Evolutionary conservation across 176 grass and related monocot species (phyloP), one percentile per base, ranked within the genome.

Genomic region (Poa pratensis): DNA sequence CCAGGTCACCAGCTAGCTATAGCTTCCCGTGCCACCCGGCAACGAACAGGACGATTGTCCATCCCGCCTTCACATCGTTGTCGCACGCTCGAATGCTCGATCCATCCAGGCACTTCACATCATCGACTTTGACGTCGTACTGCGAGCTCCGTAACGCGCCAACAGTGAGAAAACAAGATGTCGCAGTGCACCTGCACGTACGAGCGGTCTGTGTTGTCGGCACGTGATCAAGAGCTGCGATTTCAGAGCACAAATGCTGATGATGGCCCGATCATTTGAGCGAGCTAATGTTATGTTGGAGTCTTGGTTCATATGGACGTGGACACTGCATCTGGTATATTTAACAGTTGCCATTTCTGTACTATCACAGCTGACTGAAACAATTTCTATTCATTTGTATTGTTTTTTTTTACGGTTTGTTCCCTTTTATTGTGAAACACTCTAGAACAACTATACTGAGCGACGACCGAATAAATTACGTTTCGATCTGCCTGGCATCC

Each of bases 11-110:
- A n/a, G n/a, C n/a, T n/a, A n/a, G n/a, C n/a, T n/a, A n/a, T n/a
- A n/a, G 80, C 52, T 73, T 71, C 61, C 49, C 3, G 34, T 24
- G 70, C 34, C 78, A n/a, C 11, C 54, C 85, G 18, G 50, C 35
- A 46, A 1, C 60, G 30, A 58, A 39, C 83, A 43, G 75, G 77
- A 67, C 69, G 82, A 89, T 69, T 85, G 82, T n/a, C n/a, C n/a
- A n/a, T 22, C 37, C 69, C 77, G 32, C 59, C 12, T 11, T 55
- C 64, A 65, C 45, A 72, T 86, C 83, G 23, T 20, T 72, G 79
- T 73, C 79, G 83, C 88, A 86, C 88, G 34, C 34, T n/a, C n/a
- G n/a, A n/a, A 35, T 4, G 72, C 72, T 3, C 49, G 19, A 18
- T 6, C 58, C n/a, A n/a, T n/a, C n/a, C n/a, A n/a, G n/a, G n/a